These are phyloP conservation scores for Xylaria palmicola DNA, from an alignment of 495 filamentous ascomycete species.

Conservation along the genomic window DNA sequence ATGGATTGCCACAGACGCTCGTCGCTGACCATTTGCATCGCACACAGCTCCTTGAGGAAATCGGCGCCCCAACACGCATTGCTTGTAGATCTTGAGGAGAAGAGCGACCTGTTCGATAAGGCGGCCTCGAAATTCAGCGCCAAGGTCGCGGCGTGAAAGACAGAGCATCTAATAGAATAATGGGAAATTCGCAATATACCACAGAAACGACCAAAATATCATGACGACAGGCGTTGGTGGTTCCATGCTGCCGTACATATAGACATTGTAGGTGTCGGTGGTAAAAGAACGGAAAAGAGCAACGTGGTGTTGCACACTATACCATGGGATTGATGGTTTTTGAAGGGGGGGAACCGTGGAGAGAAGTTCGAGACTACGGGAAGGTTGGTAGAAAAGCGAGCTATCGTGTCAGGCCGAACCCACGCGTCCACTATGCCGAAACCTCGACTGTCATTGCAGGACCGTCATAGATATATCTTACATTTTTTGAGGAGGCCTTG, in stretches of 20 bases:
- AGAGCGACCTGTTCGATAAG: slow-evolving; percentile 75
- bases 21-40: neutral
- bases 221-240: neutral
- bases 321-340: neutral
- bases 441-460: too few species aligned
- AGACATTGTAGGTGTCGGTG: neutral
- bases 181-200: neutral
- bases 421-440: too few species aligned
- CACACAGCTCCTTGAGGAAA: slow-evolving; percentile 52
- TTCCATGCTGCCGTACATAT: neutral
- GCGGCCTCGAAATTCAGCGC: slow-evolving; percentile 75
- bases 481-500: too few species aligned
- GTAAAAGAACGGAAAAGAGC: neutral
- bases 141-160: slow-evolving; percentile 60
- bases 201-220: neutral
- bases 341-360: neutral
- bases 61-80: slow-evolving; percentile 62
- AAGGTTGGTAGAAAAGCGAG: neutral
- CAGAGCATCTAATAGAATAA: neutral
- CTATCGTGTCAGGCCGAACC: too few species aligned
- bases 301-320: neutral
- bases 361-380: neutral
- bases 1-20: slow-evolving; percentile 31
- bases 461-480: too few species aligned
- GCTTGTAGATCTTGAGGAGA: slow-evolving; percentile 68